These are phyloP conservation scores for Moringa oleifera DNA, from an alignment of 345 rosid species.

Conservation along the genomic window DNA sequence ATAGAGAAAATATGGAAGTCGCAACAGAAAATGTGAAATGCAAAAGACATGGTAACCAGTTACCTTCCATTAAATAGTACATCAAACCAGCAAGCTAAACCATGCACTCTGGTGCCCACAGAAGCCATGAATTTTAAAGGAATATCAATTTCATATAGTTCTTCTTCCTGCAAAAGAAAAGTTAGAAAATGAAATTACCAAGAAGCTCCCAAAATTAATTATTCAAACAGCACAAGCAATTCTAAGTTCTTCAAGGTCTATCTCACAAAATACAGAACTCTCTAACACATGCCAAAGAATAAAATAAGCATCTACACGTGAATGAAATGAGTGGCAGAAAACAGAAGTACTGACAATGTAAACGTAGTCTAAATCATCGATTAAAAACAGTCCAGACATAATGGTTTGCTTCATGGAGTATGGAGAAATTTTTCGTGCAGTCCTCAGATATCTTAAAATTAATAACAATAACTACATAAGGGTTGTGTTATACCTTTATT, in stretches of 20 bases:
- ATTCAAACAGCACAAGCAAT: too few relatives aligned
- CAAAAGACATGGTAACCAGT: not conserved
- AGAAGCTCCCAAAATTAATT: too few relatives aligned
- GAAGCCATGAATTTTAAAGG: constrained; percentile 81
- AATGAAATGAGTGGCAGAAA: too few relatives aligned
- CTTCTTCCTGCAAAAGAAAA: constrained; percentile 68
- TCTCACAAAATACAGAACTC: too few relatives aligned
- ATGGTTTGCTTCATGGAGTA: not conserved
- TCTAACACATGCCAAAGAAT: too few relatives aligned
- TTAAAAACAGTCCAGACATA: too few relatives aligned
- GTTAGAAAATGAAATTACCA: not conserved
- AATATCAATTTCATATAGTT: constrained; percentile 79
- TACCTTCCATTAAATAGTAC: constrained; percentile 92
- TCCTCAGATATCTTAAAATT: too few relatives aligned
- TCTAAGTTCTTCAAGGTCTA: too few relatives aligned
- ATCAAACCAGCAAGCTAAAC: constrained; percentile 98
- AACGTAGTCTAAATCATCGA: not conserved
- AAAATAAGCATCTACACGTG: too few relatives aligned
- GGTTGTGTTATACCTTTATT: constrained; percentile 53
- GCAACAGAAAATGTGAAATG: not conserved
- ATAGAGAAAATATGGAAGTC: not conserved
- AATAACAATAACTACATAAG: not conserved
- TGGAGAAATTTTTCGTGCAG: not conserved
- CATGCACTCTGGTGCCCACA: constrained; percentile 87
- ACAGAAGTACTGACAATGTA: not conserved